Base-by-base conservation (phyloP, 306 rosid species). In the Echinosophora koreensis region DNA sequence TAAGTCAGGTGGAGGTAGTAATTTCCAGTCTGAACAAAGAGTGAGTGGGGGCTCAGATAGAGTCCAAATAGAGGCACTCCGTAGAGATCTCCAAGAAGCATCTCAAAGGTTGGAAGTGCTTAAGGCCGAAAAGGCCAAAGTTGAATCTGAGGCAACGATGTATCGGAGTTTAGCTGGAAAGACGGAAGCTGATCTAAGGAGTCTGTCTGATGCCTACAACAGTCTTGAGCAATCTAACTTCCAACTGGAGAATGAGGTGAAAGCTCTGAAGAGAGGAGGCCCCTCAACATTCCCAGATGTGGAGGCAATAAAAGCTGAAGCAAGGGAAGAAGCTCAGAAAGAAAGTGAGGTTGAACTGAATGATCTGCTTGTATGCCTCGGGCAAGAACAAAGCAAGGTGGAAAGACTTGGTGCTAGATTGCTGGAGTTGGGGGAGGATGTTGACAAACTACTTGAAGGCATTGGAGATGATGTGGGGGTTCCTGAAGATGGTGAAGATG, bases 311-410 rank as follows among this genome's bases (percentile, higher is more conserved):
- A 90, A 81, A 83, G 91, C 93, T n/a, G 89, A 91, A 84, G 99
- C 99, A n/a, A 90, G 96, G 84, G 97, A 92, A 83, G 97, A 89
- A 88, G 97, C 96, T 10, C 96, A 83, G 86, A 90, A 92, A 87
- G 99, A 95, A 79, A 92, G 92, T 35, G 99, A 95, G 76, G 97
- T 85, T 41, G 99, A 95, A 58, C 85, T 92, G 81, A 92, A 87
- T 80, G 99, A 95, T 83, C 78, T 95, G 76, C 96, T 92, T 5
- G 97, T 95, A 51, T 95, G 97, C 92, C 93, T 95, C 0, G 99
- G 97, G 16, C 99, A 95, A 88, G 99, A 95, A 84, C 99, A 95
- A 80, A 91, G 92, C 87, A 95, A 58, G 88, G 99, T 92, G 75
- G 97, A 92, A 8, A 89, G 56, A 57, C 87, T 95, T 27, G 84